Base-by-base conservation (phyloP, 2,329 filamentous ascomycete species). In the Aspergillus cejpii region DNA sequence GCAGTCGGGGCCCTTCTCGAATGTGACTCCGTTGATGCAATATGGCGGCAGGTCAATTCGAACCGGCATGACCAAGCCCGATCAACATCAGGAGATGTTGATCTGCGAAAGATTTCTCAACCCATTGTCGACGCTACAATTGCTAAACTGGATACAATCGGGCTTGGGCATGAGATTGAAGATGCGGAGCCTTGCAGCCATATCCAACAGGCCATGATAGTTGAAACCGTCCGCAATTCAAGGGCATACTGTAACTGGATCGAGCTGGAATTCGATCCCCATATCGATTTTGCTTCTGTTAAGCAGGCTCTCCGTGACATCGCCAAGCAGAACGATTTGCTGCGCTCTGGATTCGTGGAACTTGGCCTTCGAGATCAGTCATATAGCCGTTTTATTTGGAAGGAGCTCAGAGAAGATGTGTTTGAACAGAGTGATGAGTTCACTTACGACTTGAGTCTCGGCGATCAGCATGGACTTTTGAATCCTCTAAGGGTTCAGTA, bases 201-300 rank as follows among this genome's bases (percentile, higher is more conserved):
- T 11, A 72, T 92, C 7, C 90, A 96, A 56, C 70, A 76, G 14
- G 82, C 87, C 1, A 94, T 95, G 87, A 73, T 95, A 12, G 74
- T 79, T 0, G 87, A 94, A 66, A 90, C 87, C 0, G 65, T 74
- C 2, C 72, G 70, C 14, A 72, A 82, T 48, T 51, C 72, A 1
- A 67, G 66, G 37, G 74, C 82, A 6, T 95, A 96, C 60, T 85
- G 84, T 66, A 96, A 95, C 55, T 83, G 82, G 71, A 70, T 92
- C 8, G 77, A 85, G 54, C 61, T 94, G 1, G 70, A 78, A n/a
- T 66, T 85, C 8, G 61, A 73, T 0, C 36, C 61, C 0, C 49
- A 56, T 0, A 57, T 71, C 24, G 54, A 58, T 1, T 27, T 61
- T 1, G 52, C 68, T 0, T 53, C 69, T 10, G 63, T 88, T 5